phyloP scores from a whole-genome alignment of 768 basidiomycete species.

The Candolleomyces efflorescens region DNA sequence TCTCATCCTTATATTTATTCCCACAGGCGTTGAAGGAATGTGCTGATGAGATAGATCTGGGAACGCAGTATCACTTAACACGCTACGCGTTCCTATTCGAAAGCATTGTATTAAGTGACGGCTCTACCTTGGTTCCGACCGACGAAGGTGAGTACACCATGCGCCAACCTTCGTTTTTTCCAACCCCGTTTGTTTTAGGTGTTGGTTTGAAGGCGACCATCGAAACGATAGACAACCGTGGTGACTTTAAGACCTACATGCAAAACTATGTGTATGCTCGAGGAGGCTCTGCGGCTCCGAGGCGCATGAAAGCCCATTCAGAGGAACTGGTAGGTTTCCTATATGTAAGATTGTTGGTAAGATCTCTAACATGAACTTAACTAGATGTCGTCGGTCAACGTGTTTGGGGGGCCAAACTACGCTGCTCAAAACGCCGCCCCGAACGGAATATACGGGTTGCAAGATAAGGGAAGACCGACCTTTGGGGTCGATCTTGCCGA shows the following conservation, averaged over 20 bases:
- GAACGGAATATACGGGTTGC: slow-evolving; percentile 22
- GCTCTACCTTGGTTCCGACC: slow-evolving; percentile 74
- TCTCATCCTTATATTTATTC: slow-evolving; percentile 1
- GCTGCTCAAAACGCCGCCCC: slow-evolving; percentile 10
- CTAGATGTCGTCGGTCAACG: slow-evolving; percentile 56
- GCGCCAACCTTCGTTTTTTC: not conserved
- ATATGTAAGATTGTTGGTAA: not conserved
- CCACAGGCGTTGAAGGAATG: slow-evolving; percentile 86
- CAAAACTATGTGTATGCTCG: slow-evolving; percentile 94
- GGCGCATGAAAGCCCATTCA: slow-evolving; percentile 56
- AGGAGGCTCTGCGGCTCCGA: slow-evolving; percentile 42
- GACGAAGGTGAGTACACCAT: slow-evolving; percentile 59
- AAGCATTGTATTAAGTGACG: slow-evolving; percentile 85
- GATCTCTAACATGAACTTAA: slow-evolving; percentile 8
- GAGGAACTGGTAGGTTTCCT: slow-evolving; percentile 40
- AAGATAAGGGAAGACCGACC: slow-evolving; percentile 71
- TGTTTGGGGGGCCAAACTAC: slow-evolving; percentile 8
- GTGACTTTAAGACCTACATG: slow-evolving; percentile 96
- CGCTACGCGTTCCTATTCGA: slow-evolving; percentile 95
- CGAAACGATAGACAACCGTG: slow-evolving; percentile 90
- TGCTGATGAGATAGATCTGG: slow-evolving; percentile 93
- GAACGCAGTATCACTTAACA: slow-evolving; percentile 96
- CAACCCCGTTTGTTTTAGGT: slow-evolving; percentile 20
- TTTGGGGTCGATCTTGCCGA: slow-evolving; percentile 92
- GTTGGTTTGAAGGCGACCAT: slow-evolving; percentile 80